Percentiles rank a stretch among this genome's conserved stretches.
Conservation (phyloP, 495 filamentous ascomycete genomes). For the Lasiosphaeria miniovina region DNA sequence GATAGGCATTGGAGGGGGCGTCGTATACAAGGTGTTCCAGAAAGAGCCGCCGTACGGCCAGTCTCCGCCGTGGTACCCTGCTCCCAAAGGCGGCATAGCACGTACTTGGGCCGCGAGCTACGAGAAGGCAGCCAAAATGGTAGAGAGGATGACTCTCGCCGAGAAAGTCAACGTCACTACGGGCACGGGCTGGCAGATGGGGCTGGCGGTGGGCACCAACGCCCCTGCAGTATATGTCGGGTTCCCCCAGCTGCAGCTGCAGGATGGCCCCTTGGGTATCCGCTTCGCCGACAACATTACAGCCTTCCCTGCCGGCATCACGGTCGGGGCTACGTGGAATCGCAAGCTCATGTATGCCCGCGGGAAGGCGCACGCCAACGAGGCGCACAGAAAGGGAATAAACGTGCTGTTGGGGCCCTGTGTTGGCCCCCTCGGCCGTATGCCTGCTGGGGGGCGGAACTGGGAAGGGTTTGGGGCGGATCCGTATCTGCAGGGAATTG, state of each 20-base stretch:
- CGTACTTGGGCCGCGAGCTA: constrained; percentile 75
- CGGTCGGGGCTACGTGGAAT: constrained; percentile 61
- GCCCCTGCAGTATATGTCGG: constrained; percentile 64
- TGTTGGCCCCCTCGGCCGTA: constrained; percentile 67
- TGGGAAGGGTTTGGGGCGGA: constrained; percentile 80
- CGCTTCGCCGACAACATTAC: constrained; percentile 62
- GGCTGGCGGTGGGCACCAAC: constrained; percentile 87
- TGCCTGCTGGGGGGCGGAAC: constrained; percentile 68
- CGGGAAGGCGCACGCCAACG: constrained; percentile 64
- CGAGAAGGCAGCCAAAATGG: constrained; percentile 73
- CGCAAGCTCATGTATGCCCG: constrained; percentile 64
- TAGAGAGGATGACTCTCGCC: constrained; percentile 74
- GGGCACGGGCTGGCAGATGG: constrained; percentile 88
- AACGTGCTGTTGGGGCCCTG: constrained; percentile 68
- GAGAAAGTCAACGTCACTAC: constrained; percentile 97
- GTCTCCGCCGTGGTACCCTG: constrained; percentile 80
- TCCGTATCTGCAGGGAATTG: constrained; percentile 68
- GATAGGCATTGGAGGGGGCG: constrained; percentile 37
- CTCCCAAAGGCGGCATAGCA: constrained; percentile 76
- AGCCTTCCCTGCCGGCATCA: constrained; percentile 66
- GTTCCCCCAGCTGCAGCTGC: constrained; percentile 83
- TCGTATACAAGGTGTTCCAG: constrained; percentile 42
- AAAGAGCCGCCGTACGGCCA: constrained; percentile 46
- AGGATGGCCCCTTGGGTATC: constrained; percentile 77
- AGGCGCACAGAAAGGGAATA: constrained; percentile 67